Base-by-base conservation (phyloP, 179 eudicot genomes). In the Silene coronaria region DNA sequence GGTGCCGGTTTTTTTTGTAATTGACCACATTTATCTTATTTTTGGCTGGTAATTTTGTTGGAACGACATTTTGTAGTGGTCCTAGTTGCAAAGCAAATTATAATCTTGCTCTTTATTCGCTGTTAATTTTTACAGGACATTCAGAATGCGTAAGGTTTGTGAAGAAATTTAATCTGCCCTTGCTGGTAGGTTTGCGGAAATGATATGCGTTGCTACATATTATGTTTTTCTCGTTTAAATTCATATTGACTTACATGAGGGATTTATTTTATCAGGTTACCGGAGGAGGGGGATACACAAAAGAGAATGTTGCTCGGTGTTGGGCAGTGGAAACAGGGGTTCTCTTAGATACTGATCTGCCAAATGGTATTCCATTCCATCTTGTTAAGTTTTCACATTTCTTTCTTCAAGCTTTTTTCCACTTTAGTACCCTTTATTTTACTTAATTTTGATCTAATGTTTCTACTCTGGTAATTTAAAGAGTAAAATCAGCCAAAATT, bases 241-340 rank as follows among this genome's bases (percentile, higher is more conserved):
- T 79, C 74, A 34, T 60, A 27, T 68, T 62, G 36, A 34, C 24
- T 64, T 74, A 77, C 70, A 42, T 53, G 51, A 71, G 46, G 65
- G 63, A 14, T 70, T 27, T 38, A 6, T 76, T 32, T 71, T 66
- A 66, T 71, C 77, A 95, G 99, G 99, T 95, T 73, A 95, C 99
- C 73, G 97, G 99, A 79, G 99, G 99, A 67, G 99, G 99, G 23
- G 99, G 99, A 70, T 95, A 95, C 82, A 95, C 99, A n/a, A 95
- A 95, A 75, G 99, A 95, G 83, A 95, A 95, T 86, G 99, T 95
- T 46, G 99, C 99, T 78, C 87, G 99, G 75, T 95, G 99, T 78
- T 95, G 99, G 99, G 84, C 99, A 77, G 86, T 95, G 48, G 99
- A 95, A 86, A 95, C 99, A 32, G 97, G 97, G 75, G 87, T 87